Conservation (phyloP, 495 filamentous ascomycete genomes). For the Cercophora newfieldiana region DNA sequence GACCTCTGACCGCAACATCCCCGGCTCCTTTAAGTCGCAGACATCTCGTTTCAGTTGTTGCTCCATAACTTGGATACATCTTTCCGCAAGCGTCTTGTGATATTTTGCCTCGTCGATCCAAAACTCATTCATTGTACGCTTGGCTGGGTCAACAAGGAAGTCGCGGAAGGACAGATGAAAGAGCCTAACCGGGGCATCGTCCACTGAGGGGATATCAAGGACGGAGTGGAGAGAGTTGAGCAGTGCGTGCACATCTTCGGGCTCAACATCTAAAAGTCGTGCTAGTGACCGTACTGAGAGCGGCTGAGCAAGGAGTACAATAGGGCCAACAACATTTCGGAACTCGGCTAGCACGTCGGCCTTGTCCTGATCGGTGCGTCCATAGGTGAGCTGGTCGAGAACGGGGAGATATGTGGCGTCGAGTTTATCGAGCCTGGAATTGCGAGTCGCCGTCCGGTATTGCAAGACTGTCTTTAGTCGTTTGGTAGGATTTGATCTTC, state of each 20-base stretch:
- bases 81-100: slow-evolving; percentile 27
- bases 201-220: slow-evolving; percentile 22
- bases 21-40: slow-evolving; percentile 38
- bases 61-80: slow-evolving; percentile 40
- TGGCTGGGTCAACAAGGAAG: slow-evolving; percentile 45
- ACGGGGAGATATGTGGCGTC: slow-evolving; percentile 38
- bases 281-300: slow-evolving; percentile 21
- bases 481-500: slow-evolving; percentile 22
- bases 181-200: slow-evolving; percentile 22
- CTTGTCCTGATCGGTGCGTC: slow-evolving; percentile 13
- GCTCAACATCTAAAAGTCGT: slow-evolving; percentile 18
- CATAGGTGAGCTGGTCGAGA: slow-evolving; percentile 28
- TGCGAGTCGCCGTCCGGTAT: slow-evolving; percentile 22
- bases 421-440: slow-evolving; percentile 26
- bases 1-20: slow-evolving; percentile 24
- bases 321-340: slow-evolving; percentile 26
- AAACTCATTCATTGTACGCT: slow-evolving; percentile 34
- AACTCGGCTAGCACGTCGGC: slow-evolving; percentile 16
- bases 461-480: slow-evolving; percentile 34
- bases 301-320: slow-evolving; percentile 29
- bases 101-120: slow-evolving; percentile 41
- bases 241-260: slow-evolving; percentile 12
- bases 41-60: slow-evolving; percentile 39
- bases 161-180: slow-evolving; percentile 55
- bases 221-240: slow-evolving; percentile 35